A percentile compares a stretch with the other conserved stretches of the same genome.
Conservation (phyloP, 1,139 yeast genomes). For the Saccharomycopsis phalli region DNA sequence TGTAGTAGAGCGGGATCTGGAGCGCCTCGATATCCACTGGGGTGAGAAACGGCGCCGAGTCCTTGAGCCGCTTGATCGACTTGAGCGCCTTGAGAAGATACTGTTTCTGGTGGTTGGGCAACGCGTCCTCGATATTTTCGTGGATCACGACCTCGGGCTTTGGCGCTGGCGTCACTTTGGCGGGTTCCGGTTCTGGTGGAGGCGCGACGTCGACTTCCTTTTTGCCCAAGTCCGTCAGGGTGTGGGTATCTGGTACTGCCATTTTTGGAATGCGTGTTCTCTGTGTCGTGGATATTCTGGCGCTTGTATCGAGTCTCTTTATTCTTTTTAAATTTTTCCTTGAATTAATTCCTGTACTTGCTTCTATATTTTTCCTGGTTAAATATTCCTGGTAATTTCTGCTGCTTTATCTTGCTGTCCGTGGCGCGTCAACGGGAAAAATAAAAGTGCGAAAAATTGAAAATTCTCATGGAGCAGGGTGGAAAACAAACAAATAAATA, state of each 20-base stretch:
- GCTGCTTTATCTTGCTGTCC: neutral
- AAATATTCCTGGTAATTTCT: neutral
- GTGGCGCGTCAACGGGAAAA: neutral
- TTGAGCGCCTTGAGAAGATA: constrained; percentile 55
- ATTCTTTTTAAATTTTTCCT: neutral
- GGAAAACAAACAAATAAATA: constrained; percentile 9
- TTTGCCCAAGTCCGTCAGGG: neutral
- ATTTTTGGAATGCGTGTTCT: neutral
- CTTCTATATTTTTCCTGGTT: neutral
- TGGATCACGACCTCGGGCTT: constrained; percentile 70
- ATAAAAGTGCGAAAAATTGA: neutral
- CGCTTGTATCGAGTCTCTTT: neutral
- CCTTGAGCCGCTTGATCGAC: constrained; percentile 83
- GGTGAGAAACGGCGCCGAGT: constrained; percentile 78
- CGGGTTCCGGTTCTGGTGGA: constrained; percentile 15
- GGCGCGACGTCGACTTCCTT: constrained; percentile 3
- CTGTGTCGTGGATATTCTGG: neutral
- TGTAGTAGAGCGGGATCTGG: constrained; percentile 85
- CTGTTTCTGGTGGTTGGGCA: constrained; percentile 76
- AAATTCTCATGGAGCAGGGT: constrained; percentile 1
- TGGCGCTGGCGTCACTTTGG: constrained; percentile 51
- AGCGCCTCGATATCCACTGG: constrained; percentile 89
- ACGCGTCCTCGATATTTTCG: constrained; percentile 57
- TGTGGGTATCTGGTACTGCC: neutral
- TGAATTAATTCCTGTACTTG: neutral